These are phyloP conservation scores for Ceratobasidium sp. DNA, from an alignment of 1,284 basidiomycete genomes.

Conservation along the genomic window DNA sequence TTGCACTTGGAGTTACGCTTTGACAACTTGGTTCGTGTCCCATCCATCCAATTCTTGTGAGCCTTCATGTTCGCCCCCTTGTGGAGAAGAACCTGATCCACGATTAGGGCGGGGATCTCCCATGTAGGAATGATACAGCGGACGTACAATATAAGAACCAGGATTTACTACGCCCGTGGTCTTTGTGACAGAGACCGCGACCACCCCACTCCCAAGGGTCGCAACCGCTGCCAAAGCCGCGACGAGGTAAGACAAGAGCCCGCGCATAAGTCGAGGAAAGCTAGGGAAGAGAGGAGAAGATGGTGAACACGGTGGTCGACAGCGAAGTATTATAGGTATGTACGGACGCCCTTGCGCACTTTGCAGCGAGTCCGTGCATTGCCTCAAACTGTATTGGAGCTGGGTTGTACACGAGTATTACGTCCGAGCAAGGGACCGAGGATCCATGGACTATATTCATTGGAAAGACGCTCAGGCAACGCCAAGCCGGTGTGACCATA, in stretches of 20 bases:
- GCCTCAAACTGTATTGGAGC: neutral
- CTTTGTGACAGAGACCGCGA: neutral
- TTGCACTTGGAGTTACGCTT: constrained; percentile 1
- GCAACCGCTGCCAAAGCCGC: constrained; percentile 8
- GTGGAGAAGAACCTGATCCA: constrained; percentile 24
- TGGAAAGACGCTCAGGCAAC: too few relatives aligned
- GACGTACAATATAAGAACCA: constrained; percentile 32
- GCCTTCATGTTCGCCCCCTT: constrained; percentile 3
- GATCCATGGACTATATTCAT: too few relatives aligned
- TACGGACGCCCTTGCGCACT: neutral
- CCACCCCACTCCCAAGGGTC: neutral
- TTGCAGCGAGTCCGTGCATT: neutral
- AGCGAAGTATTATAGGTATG: neutral
- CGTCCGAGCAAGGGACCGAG: too few relatives aligned
- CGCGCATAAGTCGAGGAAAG: constrained; percentile 4
- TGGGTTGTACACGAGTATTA: too few relatives aligned
- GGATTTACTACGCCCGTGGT: neutral
- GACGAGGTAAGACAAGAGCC: constrained; percentile 2
- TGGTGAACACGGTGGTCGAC: neutral
- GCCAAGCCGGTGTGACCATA: too few relatives aligned
- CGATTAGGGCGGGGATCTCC: neutral
- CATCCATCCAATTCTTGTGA: constrained; percentile 31
- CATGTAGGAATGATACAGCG: neutral
- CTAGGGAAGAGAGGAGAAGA: neutral
- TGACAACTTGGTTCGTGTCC: neutral